These are phyloP conservation scores for Globisporangium cystogenes DNA, from an alignment of 352 stramenopile genomes.

Conservation along the genomic window DNA sequence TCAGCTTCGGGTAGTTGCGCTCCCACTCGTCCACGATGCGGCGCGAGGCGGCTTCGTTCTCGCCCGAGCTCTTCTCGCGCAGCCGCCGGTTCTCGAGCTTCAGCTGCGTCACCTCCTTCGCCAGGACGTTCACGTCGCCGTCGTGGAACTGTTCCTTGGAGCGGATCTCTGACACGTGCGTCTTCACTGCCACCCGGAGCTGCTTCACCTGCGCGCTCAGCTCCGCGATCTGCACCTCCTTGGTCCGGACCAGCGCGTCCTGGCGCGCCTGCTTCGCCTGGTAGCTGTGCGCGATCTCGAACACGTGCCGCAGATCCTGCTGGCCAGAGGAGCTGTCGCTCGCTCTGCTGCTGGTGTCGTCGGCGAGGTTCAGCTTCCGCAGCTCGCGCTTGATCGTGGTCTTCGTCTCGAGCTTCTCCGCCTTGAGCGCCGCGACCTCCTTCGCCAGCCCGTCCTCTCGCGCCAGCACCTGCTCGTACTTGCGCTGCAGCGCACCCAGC, in stretches of 20 bases:
- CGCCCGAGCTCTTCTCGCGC: constrained; percentile 12
- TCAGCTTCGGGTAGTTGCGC: constrained; percentile 34
- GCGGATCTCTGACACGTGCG: constrained; percentile 6
- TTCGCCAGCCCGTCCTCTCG: constrained; percentile 24
- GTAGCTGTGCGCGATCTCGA: constrained; percentile 31
- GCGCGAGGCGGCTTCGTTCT: constrained; percentile 6
- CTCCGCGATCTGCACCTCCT: constrained; percentile 39
- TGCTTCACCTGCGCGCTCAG: constrained; percentile 26
- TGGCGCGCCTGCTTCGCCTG: constrained; percentile 39
- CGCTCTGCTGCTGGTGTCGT: constrained; percentile 9
- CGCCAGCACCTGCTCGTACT: constrained; percentile 22
- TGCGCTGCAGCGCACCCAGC: constrained; percentile 21
- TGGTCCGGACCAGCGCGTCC: constrained; percentile 32
- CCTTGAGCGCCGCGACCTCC: constrained; percentile 33
- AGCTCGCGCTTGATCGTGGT: constrained; percentile 36
- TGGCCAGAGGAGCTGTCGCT: constrained; percentile 11
- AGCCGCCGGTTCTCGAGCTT: constrained; percentile 48
- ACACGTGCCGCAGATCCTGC: constrained; percentile 25
- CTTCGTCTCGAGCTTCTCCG: constrained; percentile 27
- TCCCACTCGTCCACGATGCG: constrained; percentile 25
- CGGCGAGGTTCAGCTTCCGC: constrained; percentile 31
- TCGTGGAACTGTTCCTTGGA: constrained; percentile 10
- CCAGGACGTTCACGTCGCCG: constrained; percentile 11
- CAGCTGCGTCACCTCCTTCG: constrained; percentile 36
- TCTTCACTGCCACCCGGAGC: constrained; percentile 5